These are phyloP conservation scores for Cercospora sp. DNA, from an alignment of 2,329 filamentous ascomycete genomes.

Conservation along the genomic window DNA sequence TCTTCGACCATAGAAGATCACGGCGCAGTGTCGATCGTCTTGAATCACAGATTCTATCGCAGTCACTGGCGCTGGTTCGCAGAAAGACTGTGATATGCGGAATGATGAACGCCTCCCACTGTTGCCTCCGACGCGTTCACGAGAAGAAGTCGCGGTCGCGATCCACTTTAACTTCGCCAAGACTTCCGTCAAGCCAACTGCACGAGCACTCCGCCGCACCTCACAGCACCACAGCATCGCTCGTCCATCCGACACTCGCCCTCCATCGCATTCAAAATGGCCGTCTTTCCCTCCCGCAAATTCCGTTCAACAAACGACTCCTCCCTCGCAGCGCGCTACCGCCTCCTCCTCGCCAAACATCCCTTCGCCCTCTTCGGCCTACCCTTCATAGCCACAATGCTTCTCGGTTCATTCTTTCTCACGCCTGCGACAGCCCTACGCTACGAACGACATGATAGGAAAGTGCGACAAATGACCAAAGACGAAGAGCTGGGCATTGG, in stretches of 20 bases:
- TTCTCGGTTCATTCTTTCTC: slow-evolving; percentile 89
- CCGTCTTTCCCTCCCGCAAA: slow-evolving; percentile 40
- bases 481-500: slow-evolving; percentile 85
- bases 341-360: slow-evolving; percentile 69
- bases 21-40: background rate
- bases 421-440: slow-evolving; percentile 91
- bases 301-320: slow-evolving; percentile 69
- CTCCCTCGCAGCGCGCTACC: slow-evolving; percentile 74
- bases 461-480: slow-evolving; percentile 78
- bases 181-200: background rate
- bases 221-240: background rate
- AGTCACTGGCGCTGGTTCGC: background rate
- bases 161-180: slow-evolving; percentile 5
- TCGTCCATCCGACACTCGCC: background rate
- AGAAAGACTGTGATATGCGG: background rate
- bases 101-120: background rate
- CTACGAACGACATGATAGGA: slow-evolving; percentile 90
- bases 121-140: slow-evolving; percentile 10
- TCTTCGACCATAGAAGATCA: background rate
- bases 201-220: background rate
- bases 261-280: slow-evolving; percentile 29
- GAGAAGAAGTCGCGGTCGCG: slow-evolving; percentile 9
- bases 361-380: slow-evolving; percentile 93
- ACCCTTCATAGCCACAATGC: slow-evolving; percentile 85
- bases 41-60: background rate